Percentiles rank a stretch among this genome's conserved stretches.
Conservation (phyloP, 2,329 filamentous ascomycete genomes). For the Penicillium sp. region DNA sequence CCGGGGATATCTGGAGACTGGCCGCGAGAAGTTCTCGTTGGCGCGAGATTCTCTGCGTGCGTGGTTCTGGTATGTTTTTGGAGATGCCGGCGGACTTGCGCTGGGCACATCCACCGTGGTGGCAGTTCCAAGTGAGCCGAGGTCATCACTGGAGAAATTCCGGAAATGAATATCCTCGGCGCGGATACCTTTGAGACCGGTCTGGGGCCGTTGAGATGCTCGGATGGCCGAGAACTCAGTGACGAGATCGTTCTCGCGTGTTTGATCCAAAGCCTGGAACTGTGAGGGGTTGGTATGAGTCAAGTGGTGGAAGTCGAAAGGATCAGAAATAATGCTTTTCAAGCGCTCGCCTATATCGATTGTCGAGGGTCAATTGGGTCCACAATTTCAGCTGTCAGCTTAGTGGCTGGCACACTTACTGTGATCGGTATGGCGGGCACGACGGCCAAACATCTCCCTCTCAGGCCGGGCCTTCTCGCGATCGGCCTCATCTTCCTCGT, state of each 20-base stretch:
- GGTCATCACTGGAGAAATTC: constrained; percentile 35
- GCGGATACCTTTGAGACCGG: constrained; percentile 52
- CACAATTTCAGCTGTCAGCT: neutral
- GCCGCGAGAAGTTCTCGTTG: constrained; percentile 57
- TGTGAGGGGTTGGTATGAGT: constrained; percentile 58
- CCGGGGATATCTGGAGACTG: constrained; percentile 43
- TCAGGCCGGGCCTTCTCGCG: constrained; percentile 34
- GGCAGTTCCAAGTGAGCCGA: constrained; percentile 21
- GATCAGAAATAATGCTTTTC: constrained; percentile 57
- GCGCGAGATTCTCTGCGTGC: constrained; percentile 37
- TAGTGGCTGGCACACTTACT: constrained; percentile 32
- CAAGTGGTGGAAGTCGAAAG: constrained; percentile 64
- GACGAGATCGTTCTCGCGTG: constrained; percentile 52
- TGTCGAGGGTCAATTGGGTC: constrained; percentile 3
- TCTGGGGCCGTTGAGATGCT: constrained; percentile 51
- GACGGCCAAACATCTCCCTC: constrained; percentile 36
- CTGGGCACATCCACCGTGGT: constrained; percentile 25
- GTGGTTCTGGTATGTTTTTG: constrained; percentile 25
- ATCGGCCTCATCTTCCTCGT: constrained; percentile 41
- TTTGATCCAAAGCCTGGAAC: constrained; percentile 52
- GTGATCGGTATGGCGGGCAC: constrained; percentile 32
- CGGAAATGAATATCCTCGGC: constrained; percentile 48
- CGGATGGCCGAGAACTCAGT: constrained; percentile 55
- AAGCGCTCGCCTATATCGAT: constrained; percentile 36
- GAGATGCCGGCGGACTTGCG: constrained; percentile 33